Base-by-base conservation (phyloP, 2,329 filamentous ascomycete genomes). In the Aspergillus fijiensis region DNA sequence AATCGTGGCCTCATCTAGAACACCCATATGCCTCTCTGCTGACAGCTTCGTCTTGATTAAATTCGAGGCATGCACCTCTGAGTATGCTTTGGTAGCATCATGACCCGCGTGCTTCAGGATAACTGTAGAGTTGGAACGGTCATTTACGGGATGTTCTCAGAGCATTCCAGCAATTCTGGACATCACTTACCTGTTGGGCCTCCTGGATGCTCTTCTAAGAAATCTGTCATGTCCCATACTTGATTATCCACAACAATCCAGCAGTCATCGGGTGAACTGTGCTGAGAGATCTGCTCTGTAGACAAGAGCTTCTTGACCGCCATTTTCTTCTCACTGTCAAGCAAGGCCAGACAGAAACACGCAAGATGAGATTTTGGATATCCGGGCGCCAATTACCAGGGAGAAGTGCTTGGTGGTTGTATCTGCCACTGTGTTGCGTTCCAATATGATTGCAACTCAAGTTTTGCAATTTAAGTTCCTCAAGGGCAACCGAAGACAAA, bases 171-270 rank as follows among this genome's bases (percentile, higher is more conserved):
- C 14, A 35, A 5, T 16, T 35, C 14, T 5, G 6, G 23, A 45
- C 27, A 23, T 39, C 12, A 62, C 77, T 69, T 72, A 80, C 84
- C 83, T 49, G 76, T 80, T 51, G 84, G 76, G 23, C 86, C 86
- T 31, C 86, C 85, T 4, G 86, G 85, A 71, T 88, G 86, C 60
- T 86, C 79, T n/a, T 83, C 82, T 10, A 86, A 79, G 70, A 91
- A 90, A 16, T 85, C 80, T 25, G 85, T 87, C 49, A 91, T 75
- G 71, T 91, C 86, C 77, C 87, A 90, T 29, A 90, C 86, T 67
- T 84, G 82, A 50, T 83, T 83, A 71, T 90, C 84, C 23, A 91
- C 82, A 19, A 89, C 87, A 60, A 90, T 84, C 89, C 89, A 91
- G 67, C 84, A 82, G 65, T 87, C 74, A 55, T 79, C 67, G 35